These are phyloP conservation scores for Nakazawaea wickerhamii DNA, from an alignment of 805 yeast genomes.

Conservation along the genomic window DNA sequence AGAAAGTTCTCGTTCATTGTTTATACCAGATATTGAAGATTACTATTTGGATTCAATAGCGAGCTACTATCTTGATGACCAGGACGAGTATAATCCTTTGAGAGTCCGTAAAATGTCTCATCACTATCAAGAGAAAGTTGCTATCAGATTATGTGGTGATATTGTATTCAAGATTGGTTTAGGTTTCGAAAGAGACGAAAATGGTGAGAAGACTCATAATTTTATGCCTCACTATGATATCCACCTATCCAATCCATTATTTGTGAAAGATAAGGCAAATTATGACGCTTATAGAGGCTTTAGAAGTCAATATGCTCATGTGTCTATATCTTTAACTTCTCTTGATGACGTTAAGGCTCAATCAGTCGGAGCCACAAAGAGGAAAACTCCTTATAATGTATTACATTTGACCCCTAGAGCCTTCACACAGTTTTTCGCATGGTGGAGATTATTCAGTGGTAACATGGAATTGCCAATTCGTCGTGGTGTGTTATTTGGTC, in stretches of 20 bases:
- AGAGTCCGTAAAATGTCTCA: neutral
- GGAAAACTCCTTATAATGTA: slow-evolving; percentile 48
- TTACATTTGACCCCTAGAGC: slow-evolving; percentile 72
- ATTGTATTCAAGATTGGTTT: slow-evolving; percentile 54
- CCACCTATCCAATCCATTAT: slow-evolving; percentile 49
- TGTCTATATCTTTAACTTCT: slow-evolving; percentile 54
- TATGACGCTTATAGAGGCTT: slow-evolving; percentile 83
- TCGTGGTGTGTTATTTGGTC: slow-evolving; percentile 65
- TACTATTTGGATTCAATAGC: slow-evolving; percentile 37
- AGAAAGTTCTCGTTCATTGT: slow-evolving; percentile 36
- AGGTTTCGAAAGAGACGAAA: slow-evolving; percentile 42
- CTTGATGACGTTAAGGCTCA: slow-evolving; percentile 17
- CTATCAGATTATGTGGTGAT: slow-evolving; percentile 56
- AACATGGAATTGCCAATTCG: slow-evolving; percentile 75
- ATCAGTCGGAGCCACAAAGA: slow-evolving; percentile 10
- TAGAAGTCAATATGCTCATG: slow-evolving; percentile 76
- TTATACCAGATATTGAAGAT: slow-evolving; percentile 35
- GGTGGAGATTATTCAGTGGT: slow-evolving; percentile 89
- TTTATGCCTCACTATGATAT: slow-evolving; percentile 60
- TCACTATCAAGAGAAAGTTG: slow-evolving; percentile 32
- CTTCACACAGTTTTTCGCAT: slow-evolving; percentile 60
- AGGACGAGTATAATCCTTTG: neutral
- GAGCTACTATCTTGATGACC: slow-evolving; percentile 39
- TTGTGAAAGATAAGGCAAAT: slow-evolving; percentile 35
- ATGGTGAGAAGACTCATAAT: slow-evolving; percentile 34